Evolutionary conservation across 2,329 filamentous ascomycete genomes (phyloP).

Genomic region (Penicillium sp.): DNA sequence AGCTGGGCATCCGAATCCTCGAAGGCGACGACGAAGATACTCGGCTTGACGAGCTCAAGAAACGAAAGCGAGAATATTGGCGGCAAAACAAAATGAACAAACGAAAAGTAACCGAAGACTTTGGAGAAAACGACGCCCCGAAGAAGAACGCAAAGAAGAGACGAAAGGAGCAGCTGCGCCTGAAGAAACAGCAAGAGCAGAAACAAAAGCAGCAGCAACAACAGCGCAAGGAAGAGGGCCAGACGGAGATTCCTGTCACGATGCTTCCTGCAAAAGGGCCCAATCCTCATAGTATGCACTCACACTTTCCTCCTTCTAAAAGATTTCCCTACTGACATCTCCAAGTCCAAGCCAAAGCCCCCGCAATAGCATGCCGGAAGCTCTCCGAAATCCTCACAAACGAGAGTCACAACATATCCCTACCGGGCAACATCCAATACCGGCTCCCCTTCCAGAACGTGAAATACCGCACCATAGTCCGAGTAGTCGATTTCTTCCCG

Average conservation of each 20-base stretch:
- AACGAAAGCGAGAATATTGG: slow-evolving; percentile 64
- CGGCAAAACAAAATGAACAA: slow-evolving; percentile 44
- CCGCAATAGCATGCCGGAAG: slow-evolving; percentile 36
- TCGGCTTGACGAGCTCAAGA: slow-evolving; percentile 55
- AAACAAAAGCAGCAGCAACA: slow-evolving; percentile 28
- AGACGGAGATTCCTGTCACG: slow-evolving; percentile 19
- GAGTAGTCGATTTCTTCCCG: slow-evolving; percentile 81
- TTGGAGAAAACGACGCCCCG: slow-evolving; percentile 25
- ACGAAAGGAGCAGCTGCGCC: slow-evolving; percentile 26
- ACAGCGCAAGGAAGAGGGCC: slow-evolving; percentile 29
- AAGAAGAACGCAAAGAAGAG: slow-evolving; percentile 34
- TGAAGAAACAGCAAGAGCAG: slow-evolving; percentile 27
- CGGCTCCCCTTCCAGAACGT: slow-evolving; percentile 68
- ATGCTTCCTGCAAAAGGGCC: slow-evolving; percentile 26
- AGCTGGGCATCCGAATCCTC: slow-evolving; percentile 57
- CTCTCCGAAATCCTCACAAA: slow-evolving; percentile 50
- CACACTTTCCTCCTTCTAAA: neutral
- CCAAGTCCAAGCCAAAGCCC: slow-evolving; percentile 46
- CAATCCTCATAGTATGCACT: slow-evolving; percentile 41
- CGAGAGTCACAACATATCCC: slow-evolving; percentile 42
- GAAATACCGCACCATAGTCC: slow-evolving; percentile 65
- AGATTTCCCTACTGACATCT: slow-evolving; percentile 9
- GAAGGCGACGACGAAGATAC: slow-evolving; percentile 42
- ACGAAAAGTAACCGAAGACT: slow-evolving; percentile 19
- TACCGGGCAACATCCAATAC: slow-evolving; percentile 43